Base-by-base conservation (phyloP, 2,329 filamentous ascomycete genomes). In the Penicillium sp. region DNA sequence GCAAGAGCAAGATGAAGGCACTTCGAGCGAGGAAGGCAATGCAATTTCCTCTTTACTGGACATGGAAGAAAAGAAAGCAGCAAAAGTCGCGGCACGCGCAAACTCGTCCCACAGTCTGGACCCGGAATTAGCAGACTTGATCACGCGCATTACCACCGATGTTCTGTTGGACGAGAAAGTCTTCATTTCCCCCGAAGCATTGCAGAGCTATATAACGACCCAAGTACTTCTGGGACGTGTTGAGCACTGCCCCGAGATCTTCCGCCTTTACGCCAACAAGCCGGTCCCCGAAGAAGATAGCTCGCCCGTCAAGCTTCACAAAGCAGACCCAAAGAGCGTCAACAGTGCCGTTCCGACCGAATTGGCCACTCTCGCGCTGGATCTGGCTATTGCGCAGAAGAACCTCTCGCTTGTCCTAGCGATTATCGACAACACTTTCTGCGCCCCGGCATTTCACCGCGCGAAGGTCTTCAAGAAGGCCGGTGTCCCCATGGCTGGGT, bases 261-360 rank as follows among this genome's bases (percentile, higher is more conserved):
- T 98, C 56, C 70, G 80, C 39, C 73, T 95, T 36, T 96, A 90
- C 61, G 85, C 86, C 32, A 77, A 78, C 51, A 98, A 96, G 64
- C 83, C 85, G 7, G 70, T 80, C 45, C 84, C 88, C 2, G 66
- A 74, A 34, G 70, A 78, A 52, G 72, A 72, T 34, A 73, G 76
- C 12, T 75, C 74, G 11, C 74, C 75, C 6, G 68, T 85, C 35
- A 66, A 67, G 45, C 86, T 80, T 56, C 70, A 69, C 27, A 61
- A 71, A 33, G 77, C 77, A 28, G 85, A 84, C 28, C 82, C 87
- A 11, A 80, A 82, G 45, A 74, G 76, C 30, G 72, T 81, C 30
- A 74, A 79, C 38, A 82, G 80, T 55, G 87, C 88, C 8, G 77
- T 96, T 17, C 79, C 86, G 11, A 59, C 74, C n/a, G 68, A 73